A percentile compares a stretch with the other conserved stretches of the same genome.
phyloP scores from a whole-genome alignment of 805 yeast genomes.

The Dipodascus albidus region DNA sequence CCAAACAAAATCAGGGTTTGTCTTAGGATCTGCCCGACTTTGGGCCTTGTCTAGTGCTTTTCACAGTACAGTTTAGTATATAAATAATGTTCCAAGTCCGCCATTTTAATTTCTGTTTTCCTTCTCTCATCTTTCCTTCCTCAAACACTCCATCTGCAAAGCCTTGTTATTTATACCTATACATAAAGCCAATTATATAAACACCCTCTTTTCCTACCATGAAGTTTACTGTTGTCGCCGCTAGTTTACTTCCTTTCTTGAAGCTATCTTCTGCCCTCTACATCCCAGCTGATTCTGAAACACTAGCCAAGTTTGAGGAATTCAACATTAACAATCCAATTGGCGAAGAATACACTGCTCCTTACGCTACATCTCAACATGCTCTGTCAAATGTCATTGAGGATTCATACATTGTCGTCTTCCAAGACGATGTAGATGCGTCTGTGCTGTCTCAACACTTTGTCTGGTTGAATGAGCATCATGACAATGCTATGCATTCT shows the following conservation, averaged over 20 bases:
- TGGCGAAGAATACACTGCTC: conserved; percentile 26
- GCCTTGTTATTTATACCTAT: neutral
- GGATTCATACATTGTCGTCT: conserved; percentile 61
- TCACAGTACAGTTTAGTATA: neutral
- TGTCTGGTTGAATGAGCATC: conserved; percentile 43
- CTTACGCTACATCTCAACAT: conserved; percentile 35
- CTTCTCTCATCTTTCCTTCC: neutral
- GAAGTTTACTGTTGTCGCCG: neutral
- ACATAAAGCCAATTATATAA: no score
- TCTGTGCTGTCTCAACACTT: conserved; percentile 53
- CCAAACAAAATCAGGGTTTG: neutral
- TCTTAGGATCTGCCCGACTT: no score
- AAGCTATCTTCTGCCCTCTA: neutral
- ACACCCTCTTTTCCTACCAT: neutral
- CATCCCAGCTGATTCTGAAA: neutral
- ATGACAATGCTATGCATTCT: conserved; percentile 16
- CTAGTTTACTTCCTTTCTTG: conserved; percentile 10
- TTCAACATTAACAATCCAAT: neutral
- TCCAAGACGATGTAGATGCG: conserved; percentile 51
- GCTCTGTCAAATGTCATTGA: conserved; percentile 24
- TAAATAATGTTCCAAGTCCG: neutral
- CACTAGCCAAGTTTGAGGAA: neutral
- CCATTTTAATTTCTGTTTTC: neutral
- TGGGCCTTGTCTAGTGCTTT: no score
- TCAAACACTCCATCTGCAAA: neutral